Evolutionary conservation across 108 stramenopile genomes (phyloP).

Genomic region (Cylindrotheca fusiformis): DNA sequence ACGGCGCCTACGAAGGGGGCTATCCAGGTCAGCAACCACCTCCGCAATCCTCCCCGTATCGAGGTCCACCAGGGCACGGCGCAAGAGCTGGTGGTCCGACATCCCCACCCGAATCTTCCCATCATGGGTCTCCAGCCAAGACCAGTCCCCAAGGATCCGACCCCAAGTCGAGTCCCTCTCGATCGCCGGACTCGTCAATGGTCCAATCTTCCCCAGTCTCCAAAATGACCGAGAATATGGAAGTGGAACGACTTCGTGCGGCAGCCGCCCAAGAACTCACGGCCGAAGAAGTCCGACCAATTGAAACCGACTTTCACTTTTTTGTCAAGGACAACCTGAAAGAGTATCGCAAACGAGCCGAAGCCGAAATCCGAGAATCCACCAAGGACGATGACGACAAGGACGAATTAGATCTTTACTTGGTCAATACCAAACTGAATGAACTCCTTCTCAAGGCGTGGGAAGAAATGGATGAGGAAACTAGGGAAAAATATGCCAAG

Average conservation of each 20-base stretch:
- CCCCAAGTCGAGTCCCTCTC: slow-evolving; percentile 15
- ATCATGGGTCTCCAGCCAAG: background rate
- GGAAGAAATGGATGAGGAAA: slow-evolving; percentile 50
- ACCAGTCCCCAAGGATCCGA: background rate
- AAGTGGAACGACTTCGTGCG: slow-evolving; percentile 44
- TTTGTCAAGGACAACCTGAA: slow-evolving; percentile 56
- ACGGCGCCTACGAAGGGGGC: slow-evolving; percentile 5
- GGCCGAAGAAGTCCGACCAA: slow-evolving; percentile 66
- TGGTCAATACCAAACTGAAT: slow-evolving; percentile 73
- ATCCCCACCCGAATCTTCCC: slow-evolving; percentile 1
- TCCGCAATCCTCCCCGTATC: background rate
- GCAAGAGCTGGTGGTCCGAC: background rate
- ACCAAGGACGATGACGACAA: slow-evolving; percentile 13
- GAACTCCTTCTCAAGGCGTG: slow-evolving; percentile 64
- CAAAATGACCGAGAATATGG: slow-evolving; percentile 18
- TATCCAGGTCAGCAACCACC: slow-evolving; percentile 4
- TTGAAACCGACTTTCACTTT: slow-evolving; percentile 84
- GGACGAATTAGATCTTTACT: slow-evolving; percentile 41
- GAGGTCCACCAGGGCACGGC: background rate
- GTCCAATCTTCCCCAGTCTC: background rate
- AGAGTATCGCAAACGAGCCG: slow-evolving; percentile 33
- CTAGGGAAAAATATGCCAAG: background rate
- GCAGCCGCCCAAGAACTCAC: slow-evolving; percentile 32
- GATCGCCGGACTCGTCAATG: slow-evolving; percentile 1
- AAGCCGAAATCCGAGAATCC: slow-evolving; percentile 43